These are phyloP conservation scores for Apiotrichum sp. DNA, from an alignment of 1,284 basidiomycete species.

Conservation along the genomic window DNA sequence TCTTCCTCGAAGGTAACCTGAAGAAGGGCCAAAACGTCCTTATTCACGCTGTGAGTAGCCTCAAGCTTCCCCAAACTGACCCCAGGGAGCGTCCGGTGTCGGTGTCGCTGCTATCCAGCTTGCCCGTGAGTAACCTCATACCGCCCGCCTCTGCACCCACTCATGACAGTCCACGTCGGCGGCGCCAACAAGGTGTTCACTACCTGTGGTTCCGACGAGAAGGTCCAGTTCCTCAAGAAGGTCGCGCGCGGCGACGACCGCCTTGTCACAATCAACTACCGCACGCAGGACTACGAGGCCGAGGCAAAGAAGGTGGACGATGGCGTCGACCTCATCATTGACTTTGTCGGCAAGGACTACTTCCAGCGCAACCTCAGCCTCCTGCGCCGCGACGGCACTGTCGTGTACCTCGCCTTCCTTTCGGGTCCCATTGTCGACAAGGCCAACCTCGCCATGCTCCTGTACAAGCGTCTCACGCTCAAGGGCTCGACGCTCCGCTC, in stretches of 20 bases:
- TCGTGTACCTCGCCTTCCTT: conserved; percentile 50
- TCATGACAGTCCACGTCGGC: conserved; percentile 26
- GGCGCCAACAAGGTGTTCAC: conserved; percentile 60
- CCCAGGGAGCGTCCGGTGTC: conserved; percentile 72
- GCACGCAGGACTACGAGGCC: conserved; percentile 57
- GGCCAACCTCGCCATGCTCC: conserved; percentile 58
- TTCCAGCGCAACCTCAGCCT: conserved; percentile 74
- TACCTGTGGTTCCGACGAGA: conserved; percentile 79
- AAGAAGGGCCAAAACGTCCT: conserved; percentile 69
- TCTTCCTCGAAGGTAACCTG: conserved; percentile 64
- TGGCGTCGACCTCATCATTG: conserved; percentile 67
- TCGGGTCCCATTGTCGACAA: conserved; percentile 61
- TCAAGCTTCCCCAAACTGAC: background rate
- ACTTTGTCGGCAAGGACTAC: conserved; percentile 67
- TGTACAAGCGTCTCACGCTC: conserved; percentile 77
- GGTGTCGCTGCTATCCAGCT: conserved; percentile 87
- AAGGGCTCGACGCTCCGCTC: conserved; percentile 84
- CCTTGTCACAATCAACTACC: conserved; percentile 80
- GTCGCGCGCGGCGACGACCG: conserved; percentile 51
- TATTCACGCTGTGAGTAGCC: conserved; percentile 63
- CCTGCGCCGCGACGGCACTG: conserved; percentile 69
- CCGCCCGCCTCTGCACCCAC: background rate
- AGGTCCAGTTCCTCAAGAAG: conserved; percentile 67
- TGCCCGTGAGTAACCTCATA: conserved; percentile 51
- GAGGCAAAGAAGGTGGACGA: conserved; percentile 45